Conservation (phyloP, 1,284 basidiomycete species). For the Ganoderma lucidum region DNA sequence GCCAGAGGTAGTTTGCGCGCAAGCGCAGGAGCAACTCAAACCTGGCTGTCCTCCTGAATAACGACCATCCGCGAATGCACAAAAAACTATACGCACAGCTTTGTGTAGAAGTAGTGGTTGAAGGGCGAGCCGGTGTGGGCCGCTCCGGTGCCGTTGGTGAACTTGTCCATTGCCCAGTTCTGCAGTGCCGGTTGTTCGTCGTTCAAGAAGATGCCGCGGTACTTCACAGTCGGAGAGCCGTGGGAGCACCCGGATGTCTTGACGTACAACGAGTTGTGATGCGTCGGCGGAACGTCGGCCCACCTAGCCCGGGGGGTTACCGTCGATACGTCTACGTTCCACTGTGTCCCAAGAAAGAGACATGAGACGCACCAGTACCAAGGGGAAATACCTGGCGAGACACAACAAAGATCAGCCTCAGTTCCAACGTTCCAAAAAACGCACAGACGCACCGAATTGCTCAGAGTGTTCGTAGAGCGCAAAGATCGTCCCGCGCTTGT, state of each 20-base stretch:
- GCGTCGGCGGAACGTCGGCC: conserved; percentile 73
- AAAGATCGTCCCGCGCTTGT: conserved; percentile 74
- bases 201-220: conserved; percentile 69
- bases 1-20: conserved; percentile 78
- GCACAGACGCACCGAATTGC: conserved; percentile 62
- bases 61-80: background rate
- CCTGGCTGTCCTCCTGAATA: conserved; percentile 40
- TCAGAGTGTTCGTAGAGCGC: conserved; percentile 77
- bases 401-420: background rate
- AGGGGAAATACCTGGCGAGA: conserved; percentile 61
- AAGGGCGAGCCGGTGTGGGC: conserved; percentile 60
- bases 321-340: background rate
- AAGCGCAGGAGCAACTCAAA: conserved; percentile 74
- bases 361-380: conserved; percentile 60
- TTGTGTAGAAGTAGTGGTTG: conserved; percentile 71
- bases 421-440: background rate
- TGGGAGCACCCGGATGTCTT: conserved; percentile 62
- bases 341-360: background rate
- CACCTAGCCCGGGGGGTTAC: conserved; percentile 53
- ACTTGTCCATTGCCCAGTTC: conserved; percentile 70
- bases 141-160: conserved; percentile 69
- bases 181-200: conserved; percentile 47
- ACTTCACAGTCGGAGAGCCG: conserved; percentile 74
- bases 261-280: conserved; percentile 58
- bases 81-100: conserved; percentile 49